Base-by-base conservation (phyloP, 2,329 filamentous ascomycete genomes). In the Trichoderma semiorbis region DNA sequence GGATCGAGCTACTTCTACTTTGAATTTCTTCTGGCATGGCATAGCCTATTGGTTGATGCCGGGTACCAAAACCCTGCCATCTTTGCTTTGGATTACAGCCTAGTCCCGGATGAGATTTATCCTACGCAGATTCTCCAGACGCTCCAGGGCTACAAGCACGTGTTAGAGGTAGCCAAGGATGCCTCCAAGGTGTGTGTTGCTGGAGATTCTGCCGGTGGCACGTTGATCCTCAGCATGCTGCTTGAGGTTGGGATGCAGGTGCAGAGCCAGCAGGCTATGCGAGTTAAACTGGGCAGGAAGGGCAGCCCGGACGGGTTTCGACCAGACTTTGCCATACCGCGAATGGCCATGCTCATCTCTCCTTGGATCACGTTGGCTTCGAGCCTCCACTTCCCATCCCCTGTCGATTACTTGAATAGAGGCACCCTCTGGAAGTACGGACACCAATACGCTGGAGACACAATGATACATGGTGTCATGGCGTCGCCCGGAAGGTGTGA, bases 1-100 rank as follows among this genome's bases (percentile, higher is more conserved):
- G 94, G 93, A 3, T 94, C 92, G 14, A 85, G 87, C 21, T 92
- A 92, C 82, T 97, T 97, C 80, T 97, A 97, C 79, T 87, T 95
- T 43, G 94, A 97, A 77, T 96, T 95, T 75, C 85, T 97, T 3
- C 83, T 95, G 69, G 88, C 89, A 10, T 94, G 91, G 91, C 83
- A 93, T 14, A 84, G 86, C 57, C 82, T 94, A 21, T 84, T 97
- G 50, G 85, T 88, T 70, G 82, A 87, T 66, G 83, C 85, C 21
- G 92, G 91, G 1, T 95, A 92, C 79, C 79, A 83, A 11, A 96
- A 95, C 77, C 93, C 93, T 0, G 91, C 92, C 26, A 87, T 96
- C 4, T 94, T 96, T 77, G 89, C 91, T 1, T 84, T 96, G 6
- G 93, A 96, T 72, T 96, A 96, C 78, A 93, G 91, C 0, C 85